Evolutionary conservation across 768 basidiomycete species (phyloP).

Genomic region (Mycena venus): DNA sequence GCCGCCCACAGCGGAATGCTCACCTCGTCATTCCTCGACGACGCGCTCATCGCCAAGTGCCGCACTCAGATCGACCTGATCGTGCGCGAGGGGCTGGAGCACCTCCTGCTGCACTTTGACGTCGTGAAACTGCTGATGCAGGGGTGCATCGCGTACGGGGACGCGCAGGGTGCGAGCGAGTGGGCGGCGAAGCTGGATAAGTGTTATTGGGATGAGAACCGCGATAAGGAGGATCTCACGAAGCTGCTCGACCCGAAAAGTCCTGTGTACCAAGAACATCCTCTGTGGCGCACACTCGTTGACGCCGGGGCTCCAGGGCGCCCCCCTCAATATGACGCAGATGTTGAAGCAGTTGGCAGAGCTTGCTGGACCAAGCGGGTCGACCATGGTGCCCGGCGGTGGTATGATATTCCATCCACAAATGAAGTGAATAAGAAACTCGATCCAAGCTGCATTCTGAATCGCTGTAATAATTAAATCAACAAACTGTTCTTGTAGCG

Average conservation of each 20-base stretch:
- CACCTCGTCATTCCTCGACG: background rate
- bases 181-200: slow-evolving; percentile 8
- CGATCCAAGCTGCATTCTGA: no score
- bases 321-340: background rate
- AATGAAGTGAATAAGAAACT: background rate
- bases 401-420: background rate
- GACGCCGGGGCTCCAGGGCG: background rate
- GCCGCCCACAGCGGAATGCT: background rate
- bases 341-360: background rate
- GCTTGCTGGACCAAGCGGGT: background rate
- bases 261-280: slow-evolving; percentile 13
- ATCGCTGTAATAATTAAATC: no score
- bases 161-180: slow-evolving; percentile 17
- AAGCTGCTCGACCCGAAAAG: slow-evolving; percentile 23
- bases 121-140: background rate
- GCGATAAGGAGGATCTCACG: background rate
- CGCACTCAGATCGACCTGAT: slow-evolving; percentile 16
- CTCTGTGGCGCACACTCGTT: slow-evolving; percentile 14
- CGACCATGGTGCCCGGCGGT: background rate
- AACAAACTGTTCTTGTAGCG: background rate
- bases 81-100: slow-evolving; percentile 22
- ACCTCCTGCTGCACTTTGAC: background rate
- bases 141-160: slow-evolving; percentile 17
- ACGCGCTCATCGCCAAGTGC: slow-evolving; percentile 18
- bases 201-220: slow-evolving; percentile 14